phyloP scores from a whole-genome alignment of 2,329 filamentous ascomycete species.

The Oidium heveae region DNA sequence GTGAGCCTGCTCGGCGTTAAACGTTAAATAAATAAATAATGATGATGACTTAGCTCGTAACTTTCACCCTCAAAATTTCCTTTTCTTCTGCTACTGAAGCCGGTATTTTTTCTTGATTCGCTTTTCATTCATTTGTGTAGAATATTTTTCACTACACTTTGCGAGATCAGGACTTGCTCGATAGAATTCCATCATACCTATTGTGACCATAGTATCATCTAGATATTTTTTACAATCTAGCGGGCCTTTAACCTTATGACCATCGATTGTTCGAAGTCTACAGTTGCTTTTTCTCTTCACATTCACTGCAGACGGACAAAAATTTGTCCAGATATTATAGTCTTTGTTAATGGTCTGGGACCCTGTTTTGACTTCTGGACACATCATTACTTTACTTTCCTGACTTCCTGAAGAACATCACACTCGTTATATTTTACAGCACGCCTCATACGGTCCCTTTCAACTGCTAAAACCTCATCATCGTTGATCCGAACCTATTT shows the following conservation, averaged over 20 bases:
- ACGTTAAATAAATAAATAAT: no score
- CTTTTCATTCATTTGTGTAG: background rate
- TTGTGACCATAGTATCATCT: background rate
- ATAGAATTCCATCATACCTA: background rate
- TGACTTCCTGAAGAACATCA: background rate
- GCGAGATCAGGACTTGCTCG: background rate
- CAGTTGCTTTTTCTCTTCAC: no score
- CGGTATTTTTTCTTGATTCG: background rate
- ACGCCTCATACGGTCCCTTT: background rate
- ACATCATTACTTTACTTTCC: background rate
- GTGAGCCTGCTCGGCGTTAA: no score
- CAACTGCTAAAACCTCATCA: background rate
- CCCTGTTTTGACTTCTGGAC: background rate
- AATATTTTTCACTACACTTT: background rate
- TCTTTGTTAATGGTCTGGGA: background rate
- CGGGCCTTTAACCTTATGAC: no score
- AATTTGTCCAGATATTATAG: background rate
- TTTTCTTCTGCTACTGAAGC: background rate
- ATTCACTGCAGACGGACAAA: no score
- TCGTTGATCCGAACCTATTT: background rate
- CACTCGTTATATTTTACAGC: background rate
- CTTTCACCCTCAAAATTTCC: no score
- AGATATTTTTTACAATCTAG: background rate
- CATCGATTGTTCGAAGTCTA: no score
- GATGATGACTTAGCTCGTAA: no score